Evolutionary conservation across 352 stramenopile species (phyloP).

Genomic region (Phytophthora foliorum): DNA sequence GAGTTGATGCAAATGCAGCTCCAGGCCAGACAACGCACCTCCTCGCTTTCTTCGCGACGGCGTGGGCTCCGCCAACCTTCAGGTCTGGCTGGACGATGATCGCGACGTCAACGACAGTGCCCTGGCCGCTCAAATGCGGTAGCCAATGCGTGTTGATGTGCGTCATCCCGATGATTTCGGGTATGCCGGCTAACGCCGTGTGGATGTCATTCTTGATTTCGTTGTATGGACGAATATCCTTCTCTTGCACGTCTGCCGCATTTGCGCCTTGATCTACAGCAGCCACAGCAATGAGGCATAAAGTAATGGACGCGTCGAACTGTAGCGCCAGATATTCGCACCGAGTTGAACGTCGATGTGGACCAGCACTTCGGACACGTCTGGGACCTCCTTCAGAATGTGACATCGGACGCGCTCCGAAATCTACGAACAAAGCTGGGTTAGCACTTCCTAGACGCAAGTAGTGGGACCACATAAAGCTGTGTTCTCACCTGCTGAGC

Average conservation of each 20-base stretch:
- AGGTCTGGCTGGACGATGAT: constrained; percentile 84
- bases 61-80: constrained; percentile 77
- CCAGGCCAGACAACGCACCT: constrained; percentile 53
- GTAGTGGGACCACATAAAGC: not conserved
- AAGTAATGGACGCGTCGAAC: not conserved
- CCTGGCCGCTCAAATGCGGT: constrained; percentile 63
- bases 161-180: constrained; percentile 75
- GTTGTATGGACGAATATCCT: constrained; percentile 76
- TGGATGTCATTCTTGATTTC: constrained; percentile 82
- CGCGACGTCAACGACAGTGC: constrained; percentile 80
- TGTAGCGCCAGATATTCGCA: constrained; percentile 25
- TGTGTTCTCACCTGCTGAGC: constrained; percentile 67
- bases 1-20: not conserved
- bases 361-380: constrained; percentile 91
- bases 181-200: constrained; percentile 66
- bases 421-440: constrained; percentile 52
- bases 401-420: constrained; percentile 72
- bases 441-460: not conserved
- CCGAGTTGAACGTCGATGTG: constrained; percentile 85
- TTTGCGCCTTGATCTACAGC: constrained; percentile 33
- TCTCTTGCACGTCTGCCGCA: constrained; percentile 46
- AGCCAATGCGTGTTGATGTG: constrained; percentile 89
- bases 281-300: not conserved
- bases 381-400: constrained; percentile 71
- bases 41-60: constrained; percentile 75